Percentiles rank a stretch among this genome's conserved stretches.
These are phyloP conservation scores for Metschnikowia kunwiensis DNA, from an alignment of 805 yeast species.

Conservation along the genomic window DNA sequence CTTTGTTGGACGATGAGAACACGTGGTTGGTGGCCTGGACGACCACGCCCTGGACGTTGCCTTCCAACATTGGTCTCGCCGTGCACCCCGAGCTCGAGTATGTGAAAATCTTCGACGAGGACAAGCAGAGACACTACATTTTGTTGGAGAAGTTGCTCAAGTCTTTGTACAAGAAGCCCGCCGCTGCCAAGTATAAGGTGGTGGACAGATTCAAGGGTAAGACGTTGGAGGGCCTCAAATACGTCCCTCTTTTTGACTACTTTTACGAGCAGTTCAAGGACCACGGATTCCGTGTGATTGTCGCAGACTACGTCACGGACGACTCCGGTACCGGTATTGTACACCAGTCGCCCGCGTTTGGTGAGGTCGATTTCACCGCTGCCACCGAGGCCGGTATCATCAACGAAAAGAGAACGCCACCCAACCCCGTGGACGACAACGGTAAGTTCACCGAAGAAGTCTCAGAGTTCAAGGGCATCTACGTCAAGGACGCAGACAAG, in stretches of 20 bases:
- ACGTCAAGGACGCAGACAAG: constrained; percentile 95
- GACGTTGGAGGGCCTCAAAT: constrained; percentile 73
- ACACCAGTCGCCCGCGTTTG: constrained; percentile 97
- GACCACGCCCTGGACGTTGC: constrained; percentile 99
- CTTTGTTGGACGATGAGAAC: constrained; percentile 72
- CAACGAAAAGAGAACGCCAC: constrained; percentile 64
- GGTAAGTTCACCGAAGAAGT: constrained; percentile 83
- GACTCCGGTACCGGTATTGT: constrained; percentile 99
- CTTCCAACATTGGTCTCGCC: constrained; percentile 87
- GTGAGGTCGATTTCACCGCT: constrained; percentile 95
- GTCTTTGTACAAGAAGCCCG: constrained; percentile 91
- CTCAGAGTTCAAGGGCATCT: constrained; percentile 69
- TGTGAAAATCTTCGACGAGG: constrained; percentile 89
- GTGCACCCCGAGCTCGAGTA: constrained; percentile 91
- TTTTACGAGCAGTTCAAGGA: constrained; percentile 74
- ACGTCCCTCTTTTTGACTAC: constrained; percentile 80
- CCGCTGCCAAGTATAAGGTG: constrained; percentile 78
- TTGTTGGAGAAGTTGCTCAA: constrained; percentile 79
- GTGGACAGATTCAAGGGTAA: constrained; percentile 79
- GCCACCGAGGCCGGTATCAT: constrained; percentile 76
- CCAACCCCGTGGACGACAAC: constrained; percentile 91
- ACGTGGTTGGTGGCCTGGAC: constrained; percentile 96
- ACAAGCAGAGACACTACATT: constrained; percentile 74
- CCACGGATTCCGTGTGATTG: constrained; percentile 76
- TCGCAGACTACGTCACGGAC: constrained; percentile 79